These are phyloP conservation scores for Phyllosticta capitalensis DNA, from an alignment of 2,329 filamentous ascomycete genomes.

Conservation along the genomic window DNA sequence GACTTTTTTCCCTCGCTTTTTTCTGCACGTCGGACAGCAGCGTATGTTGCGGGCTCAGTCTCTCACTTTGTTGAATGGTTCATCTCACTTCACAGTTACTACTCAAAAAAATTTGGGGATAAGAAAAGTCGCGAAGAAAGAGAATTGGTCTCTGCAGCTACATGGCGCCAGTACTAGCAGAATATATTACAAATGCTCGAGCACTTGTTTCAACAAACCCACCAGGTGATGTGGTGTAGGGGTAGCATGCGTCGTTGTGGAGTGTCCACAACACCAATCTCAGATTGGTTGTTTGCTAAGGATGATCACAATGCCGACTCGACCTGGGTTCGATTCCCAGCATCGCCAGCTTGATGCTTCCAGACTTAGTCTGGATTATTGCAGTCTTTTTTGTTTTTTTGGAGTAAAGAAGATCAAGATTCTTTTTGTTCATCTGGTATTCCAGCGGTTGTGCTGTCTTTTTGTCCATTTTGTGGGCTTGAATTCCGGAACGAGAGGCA, in stretches of 20 bases:
- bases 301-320: neutral
- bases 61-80: too few species aligned
- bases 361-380: neutral
- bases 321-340: slow-evolving; percentile 11
- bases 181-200: rapidly evolving
- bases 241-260: slow-evolving; percentile 7
- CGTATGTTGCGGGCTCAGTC: too few species aligned
- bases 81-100: too few species aligned
- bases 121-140: too few species aligned
- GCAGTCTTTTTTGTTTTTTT: neutral
- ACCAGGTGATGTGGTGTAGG: neutral
- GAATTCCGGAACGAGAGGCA: too few species aligned
- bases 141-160: too few species aligned
- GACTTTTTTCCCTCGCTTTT: too few species aligned
- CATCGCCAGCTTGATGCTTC: neutral
- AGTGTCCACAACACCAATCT: neutral
- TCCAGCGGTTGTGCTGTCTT: too few species aligned
- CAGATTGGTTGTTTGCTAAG: neutral
- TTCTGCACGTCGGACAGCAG: too few species aligned
- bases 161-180: neutral
- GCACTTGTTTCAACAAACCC: neutral
- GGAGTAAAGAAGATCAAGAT: too few species aligned
- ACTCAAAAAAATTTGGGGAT: too few species aligned
- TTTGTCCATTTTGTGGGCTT: too few species aligned
- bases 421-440: neutral